Evolutionary conservation across 176 grass and related monocot species (phyloP), one percentile per base, ranked within the genome.

Genomic region (Phragmites australis): DNA sequence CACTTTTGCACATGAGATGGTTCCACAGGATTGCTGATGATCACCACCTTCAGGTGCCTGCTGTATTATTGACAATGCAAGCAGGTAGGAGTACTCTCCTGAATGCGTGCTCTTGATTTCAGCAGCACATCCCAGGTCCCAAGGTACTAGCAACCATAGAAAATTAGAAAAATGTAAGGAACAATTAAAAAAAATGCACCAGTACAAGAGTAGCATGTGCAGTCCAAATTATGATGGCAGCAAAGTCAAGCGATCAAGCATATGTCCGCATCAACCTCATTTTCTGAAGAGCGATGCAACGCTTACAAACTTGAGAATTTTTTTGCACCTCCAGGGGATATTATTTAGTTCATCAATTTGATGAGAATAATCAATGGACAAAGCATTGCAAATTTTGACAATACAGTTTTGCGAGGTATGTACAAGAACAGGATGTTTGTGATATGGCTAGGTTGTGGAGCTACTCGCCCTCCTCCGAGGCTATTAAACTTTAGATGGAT

Each of bases 81-180:
- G 70, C 54, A 81, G 65, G 63, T 50, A 47, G 48, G 51, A 77
- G 26, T 54, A 79, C 42, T 19, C 13, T 11, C 53, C 18, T 53
- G 32, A 60, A 55, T 29, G 25, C 1, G 0, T 73, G 75, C 19
- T 70, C 73, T 63, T 57, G 73, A 83, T 83, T 83, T 83, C 56
- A 83, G 65, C 43, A 39, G 64, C 82, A 64, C 47, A 53, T 85
- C 53, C 47, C 87, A 46, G 22, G 37, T 89, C 77, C 76, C 27
- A 70, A 89, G 77, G 82, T 85, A 85, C 72, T 49, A 77, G 26
- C 77, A 81, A 89, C 55, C 54, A 81, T 76, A 85, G 8, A 85
- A 85, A 85, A 80, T n/a, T 22, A 75, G 25, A 80, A 72, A 83
- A 79, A 77, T 67, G 61, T 6, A 44, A 75, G 31, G 37, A 55